Evolutionary conservation across 2,329 filamentous ascomycete species (phyloP).

Genomic region (Beauveria caledonica): DNA sequence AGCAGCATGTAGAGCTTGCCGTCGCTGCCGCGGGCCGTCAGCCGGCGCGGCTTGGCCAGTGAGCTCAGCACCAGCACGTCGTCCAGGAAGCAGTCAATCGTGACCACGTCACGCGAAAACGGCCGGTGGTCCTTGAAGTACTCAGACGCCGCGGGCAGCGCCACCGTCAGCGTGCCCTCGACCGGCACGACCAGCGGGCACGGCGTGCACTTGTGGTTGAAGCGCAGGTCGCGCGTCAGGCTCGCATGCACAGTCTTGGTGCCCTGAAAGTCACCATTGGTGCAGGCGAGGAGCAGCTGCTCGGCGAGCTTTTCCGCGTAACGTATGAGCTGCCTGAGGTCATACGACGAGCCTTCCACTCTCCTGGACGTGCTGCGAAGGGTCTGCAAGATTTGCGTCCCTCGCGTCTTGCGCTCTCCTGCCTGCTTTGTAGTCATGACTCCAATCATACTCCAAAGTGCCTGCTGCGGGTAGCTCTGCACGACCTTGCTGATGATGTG

Average conservation of each 20-base stretch:
- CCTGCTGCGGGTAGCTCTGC: slow-evolving; percentile 77
- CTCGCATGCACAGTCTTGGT: slow-evolving; percentile 62
- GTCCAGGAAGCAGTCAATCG: slow-evolving; percentile 72
- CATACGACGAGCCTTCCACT: slow-evolving; percentile 41
- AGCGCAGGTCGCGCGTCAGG: slow-evolving; percentile 67
- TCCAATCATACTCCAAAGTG: slow-evolving; percentile 83
- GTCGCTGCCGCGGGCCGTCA: slow-evolving; percentile 82
- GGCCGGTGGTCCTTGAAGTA: slow-evolving; percentile 70
- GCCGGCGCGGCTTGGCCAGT: slow-evolving; percentile 81
- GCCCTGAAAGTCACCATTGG: slow-evolving; percentile 63
- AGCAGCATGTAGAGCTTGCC: slow-evolving; percentile 82
- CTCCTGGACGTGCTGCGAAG: slow-evolving; percentile 42
- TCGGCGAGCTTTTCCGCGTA: slow-evolving; percentile 78
- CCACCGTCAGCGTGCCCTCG: slow-evolving; percentile 75
- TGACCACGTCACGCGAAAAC: slow-evolving; percentile 79
- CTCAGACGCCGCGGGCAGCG: slow-evolving; percentile 66
- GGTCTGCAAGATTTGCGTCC: slow-evolving; percentile 42
- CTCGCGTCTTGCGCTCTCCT: slow-evolving; percentile 52
- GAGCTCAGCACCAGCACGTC: slow-evolving; percentile 87
- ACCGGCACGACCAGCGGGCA: slow-evolving; percentile 84
- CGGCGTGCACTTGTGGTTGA: slow-evolving; percentile 76
- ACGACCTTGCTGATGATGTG: slow-evolving; percentile 83
- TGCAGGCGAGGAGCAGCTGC: slow-evolving; percentile 72
- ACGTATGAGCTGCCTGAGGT: slow-evolving; percentile 63
- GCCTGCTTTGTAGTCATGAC: slow-evolving; percentile 73